Evolutionary conservation across 805 yeast genomes (phyloP).

Genomic region (Wickerhamomyces ciferrii): DNA sequence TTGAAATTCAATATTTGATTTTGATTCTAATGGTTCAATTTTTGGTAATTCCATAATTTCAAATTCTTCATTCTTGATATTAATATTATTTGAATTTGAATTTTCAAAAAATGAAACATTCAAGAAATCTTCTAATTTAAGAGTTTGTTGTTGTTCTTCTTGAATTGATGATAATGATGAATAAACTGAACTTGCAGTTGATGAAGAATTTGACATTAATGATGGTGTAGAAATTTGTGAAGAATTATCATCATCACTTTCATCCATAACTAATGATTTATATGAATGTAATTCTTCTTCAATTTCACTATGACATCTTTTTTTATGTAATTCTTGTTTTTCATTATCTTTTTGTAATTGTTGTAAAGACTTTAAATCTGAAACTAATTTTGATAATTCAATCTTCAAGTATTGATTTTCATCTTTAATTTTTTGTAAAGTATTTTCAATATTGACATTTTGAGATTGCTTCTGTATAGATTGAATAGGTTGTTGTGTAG

Average conservation of each 20-base stretch:
- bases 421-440: slow-evolving; percentile 36
- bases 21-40: slow-evolving; percentile 2
- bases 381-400: slow-evolving; percentile 38
- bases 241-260: slow-evolving; percentile 16
- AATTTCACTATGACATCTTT: slow-evolving; percentile 14
- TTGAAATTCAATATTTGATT: slow-evolving; percentile 18
- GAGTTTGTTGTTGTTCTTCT: slow-evolving; percentile 14
- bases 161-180: slow-evolving; percentile 16
- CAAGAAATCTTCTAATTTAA: slow-evolving; percentile 20
- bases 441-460: slow-evolving; percentile 27
- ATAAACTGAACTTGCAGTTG: slow-evolving; percentile 8
- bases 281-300: slow-evolving; percentile 5
- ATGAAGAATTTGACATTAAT: slow-evolving; percentile 12
- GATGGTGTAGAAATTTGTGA: slow-evolving; percentile 23
- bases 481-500: background rate
- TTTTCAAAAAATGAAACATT: slow-evolving; percentile 18
- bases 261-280: background rate
- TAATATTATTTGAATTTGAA: slow-evolving; percentile 9
- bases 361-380: slow-evolving; percentile 34
- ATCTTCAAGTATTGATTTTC: slow-evolving; percentile 39
- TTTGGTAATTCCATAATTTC: slow-evolving; percentile 2
- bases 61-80: background rate
- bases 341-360: background rate
- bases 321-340: slow-evolving; percentile 11
- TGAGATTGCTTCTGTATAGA: slow-evolving; percentile 6